These are phyloP conservation scores for Phytophthora brassicae DNA, from an alignment of 352 stramenopile genomes.

Conservation along the genomic window DNA sequence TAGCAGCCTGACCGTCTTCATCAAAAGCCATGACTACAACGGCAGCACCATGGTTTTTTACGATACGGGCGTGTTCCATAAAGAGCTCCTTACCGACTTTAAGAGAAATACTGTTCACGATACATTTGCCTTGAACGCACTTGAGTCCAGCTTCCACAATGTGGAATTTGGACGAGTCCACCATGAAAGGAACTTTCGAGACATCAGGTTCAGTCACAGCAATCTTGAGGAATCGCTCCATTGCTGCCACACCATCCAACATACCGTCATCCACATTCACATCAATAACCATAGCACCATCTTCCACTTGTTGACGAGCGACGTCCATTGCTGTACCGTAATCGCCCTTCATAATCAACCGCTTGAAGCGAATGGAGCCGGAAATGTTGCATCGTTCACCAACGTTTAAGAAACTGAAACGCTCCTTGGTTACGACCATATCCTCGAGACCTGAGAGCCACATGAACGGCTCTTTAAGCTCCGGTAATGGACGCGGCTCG, in stretches of 20 bases:
- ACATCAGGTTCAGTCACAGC: slow-evolving; percentile 96
- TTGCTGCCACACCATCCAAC: slow-evolving; percentile 93
- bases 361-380: slow-evolving; percentile 95
- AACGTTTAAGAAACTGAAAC: slow-evolving; percentile 96
- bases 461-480: slow-evolving; percentile 91
- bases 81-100: slow-evolving; percentile 97
- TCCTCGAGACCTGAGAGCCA: slow-evolving; percentile 96
- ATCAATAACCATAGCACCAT: slow-evolving; percentile 97
- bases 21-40: slow-evolving; percentile 99
- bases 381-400: slow-evolving; percentile 97
- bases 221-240: slow-evolving; percentile 98
- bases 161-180: slow-evolving; percentile 98
- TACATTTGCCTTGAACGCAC: slow-evolving; percentile 96
- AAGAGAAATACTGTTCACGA: slow-evolving; percentile 97
- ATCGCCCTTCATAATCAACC: slow-evolving; percentile 94
- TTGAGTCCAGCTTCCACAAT: slow-evolving; percentile 97
- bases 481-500: slow-evolving; percentile 79
- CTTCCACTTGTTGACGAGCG: slow-evolving; percentile 95
- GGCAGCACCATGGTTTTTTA: slow-evolving; percentile 95
- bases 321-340: slow-evolving; percentile 96
- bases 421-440: slow-evolving; percentile 92
- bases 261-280: slow-evolving; percentile 99
- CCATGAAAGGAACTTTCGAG: slow-evolving; percentile 96
- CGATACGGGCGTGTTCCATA: slow-evolving; percentile 92
- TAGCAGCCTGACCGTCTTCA: slow-evolving; percentile 95